These are phyloP conservation scores for Tuber indicum DNA, from an alignment of 495 filamentous ascomycete genomes.

Conservation along the genomic window DNA sequence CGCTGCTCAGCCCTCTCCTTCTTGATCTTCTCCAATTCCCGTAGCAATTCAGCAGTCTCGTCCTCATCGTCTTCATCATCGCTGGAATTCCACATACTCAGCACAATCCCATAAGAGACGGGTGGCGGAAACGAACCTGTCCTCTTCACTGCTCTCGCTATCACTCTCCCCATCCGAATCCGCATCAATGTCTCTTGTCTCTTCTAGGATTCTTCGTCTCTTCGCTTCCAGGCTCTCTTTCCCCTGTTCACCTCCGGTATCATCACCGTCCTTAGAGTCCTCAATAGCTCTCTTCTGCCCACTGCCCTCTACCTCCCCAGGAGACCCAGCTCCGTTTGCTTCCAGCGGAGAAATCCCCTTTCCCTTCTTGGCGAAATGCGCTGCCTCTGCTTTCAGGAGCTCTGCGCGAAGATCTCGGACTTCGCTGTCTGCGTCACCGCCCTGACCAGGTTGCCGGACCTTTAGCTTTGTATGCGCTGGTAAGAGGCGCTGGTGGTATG, in stretches of 20 bases:
- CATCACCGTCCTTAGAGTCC: constrained; percentile 35
- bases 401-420: constrained; percentile 83
- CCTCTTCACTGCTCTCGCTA: constrained; percentile 66
- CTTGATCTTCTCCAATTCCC: constrained; percentile 92
- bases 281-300: constrained; percentile 64
- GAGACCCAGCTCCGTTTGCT: constrained; percentile 15
- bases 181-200: constrained; percentile 82
- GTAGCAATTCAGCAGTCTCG: constrained; percentile 79
- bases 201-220: constrained; percentile 77
- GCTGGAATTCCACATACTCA: constrained; percentile 9
- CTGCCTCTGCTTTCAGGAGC: constrained; percentile 78
- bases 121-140: constrained; percentile 46
- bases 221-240: constrained; percentile 77
- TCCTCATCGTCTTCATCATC: constrained; percentile 72
- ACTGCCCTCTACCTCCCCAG: constrained; percentile 22
- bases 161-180: constrained; percentile 64
- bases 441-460: constrained; percentile 80
- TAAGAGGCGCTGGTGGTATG: constrained; percentile 92
- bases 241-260: constrained; percentile 45
- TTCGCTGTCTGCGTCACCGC: constrained; percentile 66
- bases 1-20: constrained; percentile 78
- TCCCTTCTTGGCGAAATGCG: constrained; percentile 77
- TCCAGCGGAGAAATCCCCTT: constrained; percentile 47
- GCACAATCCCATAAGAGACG: neutral
- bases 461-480: constrained; percentile 91